Percentiles rank a stretch among this genome's conserved stretches.
These are phyloP conservation scores for Sporobolomyces pararoseus DNA, from an alignment of 768 basidiomycete species.

Conservation along the genomic window DNA sequence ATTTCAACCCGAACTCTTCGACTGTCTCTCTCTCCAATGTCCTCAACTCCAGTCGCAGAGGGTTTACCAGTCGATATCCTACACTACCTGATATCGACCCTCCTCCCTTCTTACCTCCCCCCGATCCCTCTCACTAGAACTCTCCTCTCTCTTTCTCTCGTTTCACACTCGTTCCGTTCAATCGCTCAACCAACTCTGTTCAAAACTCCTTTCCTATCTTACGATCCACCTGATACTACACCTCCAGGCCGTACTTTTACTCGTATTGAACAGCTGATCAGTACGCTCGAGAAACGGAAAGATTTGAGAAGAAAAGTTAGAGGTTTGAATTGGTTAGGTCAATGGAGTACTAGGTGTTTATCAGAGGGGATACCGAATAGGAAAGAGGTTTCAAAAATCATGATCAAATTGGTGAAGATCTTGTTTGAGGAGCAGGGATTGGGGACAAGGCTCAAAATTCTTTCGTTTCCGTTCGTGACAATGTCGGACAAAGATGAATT, in stretches of 20 bases:
- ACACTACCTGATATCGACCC: background rate
- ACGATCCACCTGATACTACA: constrained; percentile 21
- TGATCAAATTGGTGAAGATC: background rate
- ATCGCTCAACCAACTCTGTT: constrained; percentile 16
- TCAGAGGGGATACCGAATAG: constrained; percentile 10
- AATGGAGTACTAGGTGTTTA: constrained; percentile 6
- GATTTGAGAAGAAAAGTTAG: constrained; percentile 9
- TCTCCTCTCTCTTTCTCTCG: constrained; percentile 38
- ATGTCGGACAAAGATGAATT: constrained; percentile 17
- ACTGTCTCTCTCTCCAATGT: background rate
- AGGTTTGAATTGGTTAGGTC: background rate
- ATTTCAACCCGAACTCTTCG: background rate
- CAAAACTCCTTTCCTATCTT: constrained; percentile 15
- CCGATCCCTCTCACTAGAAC: constrained; percentile 25
- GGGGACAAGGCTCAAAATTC: background rate
- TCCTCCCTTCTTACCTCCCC: background rate
- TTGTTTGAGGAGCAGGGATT: background rate
- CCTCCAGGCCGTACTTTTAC: background rate
- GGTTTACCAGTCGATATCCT: background rate
- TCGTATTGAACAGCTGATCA: background rate
- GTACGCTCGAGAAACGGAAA: background rate
- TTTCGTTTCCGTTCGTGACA: constrained; percentile 18
- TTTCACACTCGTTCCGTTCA: constrained; percentile 9
- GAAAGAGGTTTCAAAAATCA: background rate
- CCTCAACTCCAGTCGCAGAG: background rate